Evolutionary conservation across 2,329 filamentous ascomycete genomes (phyloP).

Genomic region (Domatiomyces globalis): DNA sequence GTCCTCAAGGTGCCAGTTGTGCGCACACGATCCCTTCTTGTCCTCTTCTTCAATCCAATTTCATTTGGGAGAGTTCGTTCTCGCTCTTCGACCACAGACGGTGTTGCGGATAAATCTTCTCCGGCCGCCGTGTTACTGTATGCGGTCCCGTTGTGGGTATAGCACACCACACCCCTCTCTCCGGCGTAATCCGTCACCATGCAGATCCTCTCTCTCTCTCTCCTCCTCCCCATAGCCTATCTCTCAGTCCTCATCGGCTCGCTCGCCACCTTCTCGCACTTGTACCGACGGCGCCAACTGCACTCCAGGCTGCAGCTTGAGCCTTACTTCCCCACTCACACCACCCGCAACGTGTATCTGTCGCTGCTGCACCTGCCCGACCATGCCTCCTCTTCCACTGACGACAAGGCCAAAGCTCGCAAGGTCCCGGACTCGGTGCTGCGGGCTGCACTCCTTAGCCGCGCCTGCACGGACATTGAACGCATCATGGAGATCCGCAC

Average conservation of each 20-base stretch:
- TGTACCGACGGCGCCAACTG: conserved; percentile 87
- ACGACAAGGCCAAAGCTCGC: conserved; percentile 32
- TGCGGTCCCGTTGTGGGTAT: no score
- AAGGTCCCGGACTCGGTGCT: conserved; percentile 70
- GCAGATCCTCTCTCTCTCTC: conserved; percentile 37
- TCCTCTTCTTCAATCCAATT: no score
- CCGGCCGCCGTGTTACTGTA: no score
- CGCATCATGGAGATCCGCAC: conserved; percentile 78
- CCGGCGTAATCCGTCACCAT: background rate
- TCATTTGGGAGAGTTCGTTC: no score
- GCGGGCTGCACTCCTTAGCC: conserved; percentile 72
- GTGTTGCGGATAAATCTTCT: no score
- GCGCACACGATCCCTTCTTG: no score
- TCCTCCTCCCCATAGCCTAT: conserved; percentile 79
- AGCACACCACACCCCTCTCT: no score
- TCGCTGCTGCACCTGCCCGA: conserved; percentile 70
- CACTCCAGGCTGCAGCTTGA: conserved; percentile 69
- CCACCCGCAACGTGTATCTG: conserved; percentile 88
- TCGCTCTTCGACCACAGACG: no score
- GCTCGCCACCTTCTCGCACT: conserved; percentile 76
- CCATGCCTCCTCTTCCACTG: conserved; percentile 7
- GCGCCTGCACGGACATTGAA: conserved; percentile 84
- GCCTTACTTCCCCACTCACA: conserved; percentile 84
- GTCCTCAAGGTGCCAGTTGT: no score
- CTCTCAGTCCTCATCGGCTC: conserved; percentile 75